Percentiles rank a stretch among this genome's conserved stretches.
Conservation (phyloP, 352 stramenopile genomes). For the Phytophthora colocasiae region DNA sequence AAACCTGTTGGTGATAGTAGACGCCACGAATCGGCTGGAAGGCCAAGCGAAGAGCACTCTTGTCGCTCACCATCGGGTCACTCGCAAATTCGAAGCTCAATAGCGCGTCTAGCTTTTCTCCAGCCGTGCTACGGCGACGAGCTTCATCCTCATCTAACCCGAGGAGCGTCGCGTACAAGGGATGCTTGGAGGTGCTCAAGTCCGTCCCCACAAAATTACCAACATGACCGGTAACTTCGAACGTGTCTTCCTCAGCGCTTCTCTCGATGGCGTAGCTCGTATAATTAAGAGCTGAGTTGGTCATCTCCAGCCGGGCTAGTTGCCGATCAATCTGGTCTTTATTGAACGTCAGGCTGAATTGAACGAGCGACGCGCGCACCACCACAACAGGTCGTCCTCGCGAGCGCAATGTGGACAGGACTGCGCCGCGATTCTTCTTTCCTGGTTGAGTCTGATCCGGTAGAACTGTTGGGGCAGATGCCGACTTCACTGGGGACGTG, state of each 20-base stretch:
- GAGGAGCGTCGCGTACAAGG: constrained; percentile 69
- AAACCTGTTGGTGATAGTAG: constrained; percentile 88
- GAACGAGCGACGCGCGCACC: constrained; percentile 68
- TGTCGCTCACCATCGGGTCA: constrained; percentile 34
- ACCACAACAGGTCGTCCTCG: constrained; percentile 36
- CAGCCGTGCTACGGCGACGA: constrained; percentile 2
- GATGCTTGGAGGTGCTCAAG: constrained; percentile 74
- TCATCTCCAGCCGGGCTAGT: constrained; percentile 67
- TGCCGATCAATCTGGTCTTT: constrained; percentile 80
- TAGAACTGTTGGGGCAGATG: neutral
- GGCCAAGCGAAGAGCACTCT: constrained; percentile 53
- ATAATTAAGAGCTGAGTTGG: constrained; percentile 60
- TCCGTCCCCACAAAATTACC: constrained; percentile 82
- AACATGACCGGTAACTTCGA: constrained; percentile 50
- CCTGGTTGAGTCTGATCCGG: neutral
- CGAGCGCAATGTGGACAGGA: constrained; percentile 15
- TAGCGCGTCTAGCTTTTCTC: constrained; percentile 24
- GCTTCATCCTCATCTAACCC: constrained; percentile 58
- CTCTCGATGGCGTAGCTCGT: constrained; percentile 30
- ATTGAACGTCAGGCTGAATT: constrained; percentile 86
- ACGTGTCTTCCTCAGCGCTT: constrained; percentile 28
- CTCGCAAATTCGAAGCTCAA: constrained; percentile 37
- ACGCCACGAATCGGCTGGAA: constrained; percentile 78
- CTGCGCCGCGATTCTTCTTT: constrained; percentile 2
- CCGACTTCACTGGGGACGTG: constrained; percentile 8